These are phyloP conservation scores for Leccinellum rugosiceps DNA, from an alignment of 768 basidiomycete genomes.

Conservation along the genomic window DNA sequence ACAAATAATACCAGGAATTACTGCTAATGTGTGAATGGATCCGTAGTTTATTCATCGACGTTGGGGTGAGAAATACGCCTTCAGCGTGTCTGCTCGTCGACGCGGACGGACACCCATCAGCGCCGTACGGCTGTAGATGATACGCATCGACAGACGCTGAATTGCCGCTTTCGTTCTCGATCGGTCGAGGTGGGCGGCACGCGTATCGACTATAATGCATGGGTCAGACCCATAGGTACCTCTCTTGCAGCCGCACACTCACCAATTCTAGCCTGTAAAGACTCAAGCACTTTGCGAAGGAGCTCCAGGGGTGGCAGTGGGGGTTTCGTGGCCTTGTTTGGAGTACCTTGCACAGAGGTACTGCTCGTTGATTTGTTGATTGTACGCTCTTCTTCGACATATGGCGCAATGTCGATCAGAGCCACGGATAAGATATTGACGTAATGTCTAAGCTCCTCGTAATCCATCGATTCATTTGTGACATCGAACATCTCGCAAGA, in stretches of 20 bases:
- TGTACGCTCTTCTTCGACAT: constrained; percentile 47
- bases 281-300: constrained; percentile 47
- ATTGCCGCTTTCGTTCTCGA: constrained; percentile 69
- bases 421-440: constrained; percentile 57
- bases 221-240: background rate
- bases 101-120: constrained; percentile 22
- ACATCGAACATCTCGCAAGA: constrained; percentile 50
- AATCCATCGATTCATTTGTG: constrained; percentile 53
- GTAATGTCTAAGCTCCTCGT: constrained; percentile 54
- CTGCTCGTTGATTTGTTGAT: constrained; percentile 9
- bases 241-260: constrained; percentile 22
- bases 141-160: constrained; percentile 59
- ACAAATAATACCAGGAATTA: background rate
- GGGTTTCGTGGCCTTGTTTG: constrained; percentile 29
- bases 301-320: constrained; percentile 44
- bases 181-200: constrained; percentile 72
- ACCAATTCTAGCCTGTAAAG: constrained; percentile 62
- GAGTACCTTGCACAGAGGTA: constrained; percentile 18
- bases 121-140: constrained; percentile 56
- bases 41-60: constrained; percentile 3
- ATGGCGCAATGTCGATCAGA: constrained; percentile 55
- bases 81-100: constrained; percentile 25
- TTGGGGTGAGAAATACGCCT: constrained; percentile 30
- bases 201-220: constrained; percentile 54
- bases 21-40: background rate